Evolutionary conservation across 2,329 filamentous ascomycete genomes (phyloP), one percentile per base, ranked within the genome.

Genomic region (Fusarium mundagurra): DNA sequence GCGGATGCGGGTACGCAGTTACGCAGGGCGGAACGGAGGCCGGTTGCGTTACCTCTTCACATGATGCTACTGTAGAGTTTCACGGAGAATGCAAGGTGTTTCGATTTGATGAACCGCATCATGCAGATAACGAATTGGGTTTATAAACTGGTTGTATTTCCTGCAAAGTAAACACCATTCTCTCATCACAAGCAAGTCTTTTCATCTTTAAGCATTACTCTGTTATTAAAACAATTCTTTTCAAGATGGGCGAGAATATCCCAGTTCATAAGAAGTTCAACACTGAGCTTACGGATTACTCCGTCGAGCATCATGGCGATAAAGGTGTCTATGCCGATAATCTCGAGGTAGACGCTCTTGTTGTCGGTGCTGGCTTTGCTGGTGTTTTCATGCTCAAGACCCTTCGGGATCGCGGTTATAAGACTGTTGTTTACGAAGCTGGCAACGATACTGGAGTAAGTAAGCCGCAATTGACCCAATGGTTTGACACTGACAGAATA

Each of bases 321-420:
- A 76, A 78, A 5, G 85, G 85, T 0, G 83, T 83, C 0, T 86
- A 86, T 64, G 82, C 84, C 2, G 79, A 84, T 8, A 78, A 85
- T 36, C 81, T 85, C 10, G 84, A 87, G 13, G 79, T 87, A 7
- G 83, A 87, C 61, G 84, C 81, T 7, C 76, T 87, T 7, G 77
- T 87, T 12, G 84, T 87, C 6, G 85, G 85, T 13, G 85, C 84
- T 27, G 85, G 85, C 11, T 86, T 86, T 64, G 83, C 85, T 33
- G 87, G 87, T 20, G 80, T 88, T 24, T 89, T 86, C 65, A 85
- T 85, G 80, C 84, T 89, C 41, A 86, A 89, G 71, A 84, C 84
- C 1, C 83, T 89, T 17, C 85, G 87, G 6, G 85, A 88, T 16
- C 82, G 82, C 16, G 88, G 88, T 2, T 78, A 86, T 36, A 86